A percentile compares a stretch with the other conserved stretches of the same genome.
These are phyloP conservation scores for Saccharomyces jurei DNA, from an alignment of 805 yeast species.

Conservation along the genomic window DNA sequence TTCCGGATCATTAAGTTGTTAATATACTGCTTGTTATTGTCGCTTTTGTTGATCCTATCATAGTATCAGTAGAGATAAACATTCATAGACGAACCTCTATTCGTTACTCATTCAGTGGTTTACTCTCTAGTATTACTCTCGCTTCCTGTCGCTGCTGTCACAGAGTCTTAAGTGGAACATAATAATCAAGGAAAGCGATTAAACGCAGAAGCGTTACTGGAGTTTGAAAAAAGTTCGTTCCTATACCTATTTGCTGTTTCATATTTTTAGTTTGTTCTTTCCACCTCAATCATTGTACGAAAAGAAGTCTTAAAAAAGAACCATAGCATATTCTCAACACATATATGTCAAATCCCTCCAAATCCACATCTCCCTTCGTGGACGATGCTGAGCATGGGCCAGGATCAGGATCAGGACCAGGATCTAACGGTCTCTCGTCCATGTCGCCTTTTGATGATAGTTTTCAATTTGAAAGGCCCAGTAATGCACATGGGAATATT, in stretches of 20 bases:
- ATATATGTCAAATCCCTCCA: background rate
- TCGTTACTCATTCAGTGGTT: background rate
- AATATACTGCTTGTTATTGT: background rate
- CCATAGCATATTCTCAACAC: background rate
- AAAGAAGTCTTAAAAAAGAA: background rate
- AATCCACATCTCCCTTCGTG: conserved; percentile 2
- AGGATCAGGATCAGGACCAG: background rate
- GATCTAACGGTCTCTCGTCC: background rate
- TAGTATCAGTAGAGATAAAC: background rate
- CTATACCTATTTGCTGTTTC: background rate
- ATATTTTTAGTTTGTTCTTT: background rate
- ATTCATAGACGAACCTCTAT: background rate
- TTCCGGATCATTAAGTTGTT: background rate
- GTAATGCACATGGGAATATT: background rate
- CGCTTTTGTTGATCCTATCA: background rate
- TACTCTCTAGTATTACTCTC: background rate
- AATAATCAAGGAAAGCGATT: background rate
- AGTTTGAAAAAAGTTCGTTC: background rate
- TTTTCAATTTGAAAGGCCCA: conserved; percentile 17
- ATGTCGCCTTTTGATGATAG: conserved; percentile 28
- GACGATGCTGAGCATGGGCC: background rate
- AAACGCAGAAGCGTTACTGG: background rate
- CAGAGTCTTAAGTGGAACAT: background rate
- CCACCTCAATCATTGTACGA: background rate
- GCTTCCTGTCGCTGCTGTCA: background rate